Evolutionary conservation across 2,329 filamentous ascomycete species (phyloP), one percentile per base, ranked within the genome.

Genomic region (Trichoderma sp.): DNA sequence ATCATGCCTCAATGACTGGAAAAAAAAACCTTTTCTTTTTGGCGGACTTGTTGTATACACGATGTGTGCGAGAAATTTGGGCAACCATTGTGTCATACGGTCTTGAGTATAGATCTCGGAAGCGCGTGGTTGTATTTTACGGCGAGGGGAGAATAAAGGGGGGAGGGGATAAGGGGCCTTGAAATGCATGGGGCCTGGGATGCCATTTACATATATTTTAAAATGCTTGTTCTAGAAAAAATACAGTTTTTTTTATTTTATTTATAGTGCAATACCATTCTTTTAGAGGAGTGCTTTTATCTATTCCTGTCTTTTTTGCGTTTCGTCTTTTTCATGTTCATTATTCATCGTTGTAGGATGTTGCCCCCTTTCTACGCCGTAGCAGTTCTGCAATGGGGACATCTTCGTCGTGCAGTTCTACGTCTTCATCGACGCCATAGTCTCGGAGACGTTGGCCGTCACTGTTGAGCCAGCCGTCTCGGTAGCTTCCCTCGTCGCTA

Each of bases 401-500:
- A 72, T 93, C 88, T 1, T 86, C 84, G 17, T 86, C 84, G 3
- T 70, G 52, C 9, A 70, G 69, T 67, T 93, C 90, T 0, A 84
- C 86, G 15, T 92, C 90, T 73, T 93, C 90, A 72, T 94, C 92
- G 0, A 95, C 91, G 2, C 92, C 92, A 74, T 89, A 95, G 73
- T 95, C 92, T 50, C 86, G 83, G 59, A 95, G 78, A 37, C 87
- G 82, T 74, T 94, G 91, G 1, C 92, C 92, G 63, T 94, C 91
- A 0, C 87, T 84, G 71, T 94, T 94, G 0, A 84, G 87, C 92
- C 92, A 95, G 5, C 81, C 85, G 50, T 84, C 84, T 73, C 72
- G 71, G 3, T 72, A 72, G 71, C 71, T 64, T 12, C 73, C 74
- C 3, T 74, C 73, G 2, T 69, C 71, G 4, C 87, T 85, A 70